Evolutionary conservation across 2,329 filamentous ascomycete genomes (phyloP), one percentile per base, ranked within the genome.

Genomic region (Sarocladium brachiariae): DNA sequence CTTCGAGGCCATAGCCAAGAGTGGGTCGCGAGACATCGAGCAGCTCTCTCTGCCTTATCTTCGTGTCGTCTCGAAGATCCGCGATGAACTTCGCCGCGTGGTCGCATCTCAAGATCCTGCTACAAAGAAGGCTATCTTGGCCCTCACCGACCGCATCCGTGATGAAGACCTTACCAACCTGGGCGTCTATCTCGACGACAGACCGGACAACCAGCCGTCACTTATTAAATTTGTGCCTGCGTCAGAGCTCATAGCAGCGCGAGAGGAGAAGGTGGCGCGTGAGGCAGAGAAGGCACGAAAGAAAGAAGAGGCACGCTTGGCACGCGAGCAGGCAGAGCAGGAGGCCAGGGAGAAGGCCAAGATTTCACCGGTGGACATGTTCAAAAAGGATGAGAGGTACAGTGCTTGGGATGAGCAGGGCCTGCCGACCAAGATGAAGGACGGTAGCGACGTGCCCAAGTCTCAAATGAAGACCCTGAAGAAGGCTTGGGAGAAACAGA

Each of bases 401-500:
- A 80, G 75, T 57, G 87, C 78, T 16, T 96, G 89, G 88, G 89
- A 96, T 62, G 83, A 77, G 5, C 84, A 92, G 52, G 91, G 91
- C 0, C 55, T 96, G 55, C 91, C 92, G 2, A 86, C 79, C 0
- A 87, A 83, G 68, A 81, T 90, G 64, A 83, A 81, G 54, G 83
- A 87, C 27, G 90, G 89, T 0, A 83, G 81, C 54, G 89, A 95
- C 58, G 75, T 96, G 33, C 79, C 87, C 4, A 96, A 96, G 74
- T 86, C 78, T 53, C 80, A 83, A 62, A 62, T 71, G 48, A 96
- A 96, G 77, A 91, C 89, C 72, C 67, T 96, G 58, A 84, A 76
- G 70, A 96, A 96, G 74, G 84, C 89, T 51, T 95, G 88, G 88
- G 87, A 95, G 59, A 83, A 77, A 64, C 92, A 96, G 72, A 93